These are phyloP conservation scores for Elongisporangium anandrum DNA, from an alignment of 352 stramenopile species.

Conservation along the genomic window DNA sequence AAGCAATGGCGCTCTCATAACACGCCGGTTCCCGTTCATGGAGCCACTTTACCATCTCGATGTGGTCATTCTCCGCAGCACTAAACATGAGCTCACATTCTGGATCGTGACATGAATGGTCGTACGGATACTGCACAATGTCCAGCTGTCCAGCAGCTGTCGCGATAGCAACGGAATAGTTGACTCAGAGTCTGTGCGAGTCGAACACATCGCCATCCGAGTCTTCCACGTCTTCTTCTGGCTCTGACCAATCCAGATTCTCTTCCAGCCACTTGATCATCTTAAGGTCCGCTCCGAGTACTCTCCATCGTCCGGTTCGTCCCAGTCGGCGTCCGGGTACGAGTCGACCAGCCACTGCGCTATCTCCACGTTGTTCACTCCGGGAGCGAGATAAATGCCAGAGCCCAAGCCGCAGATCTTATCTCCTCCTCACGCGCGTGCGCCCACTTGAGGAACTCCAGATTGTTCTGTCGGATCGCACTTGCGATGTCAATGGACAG, in stretches of 20 bases:
- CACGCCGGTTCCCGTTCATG: not conserved
- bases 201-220: not conserved
- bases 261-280: too few species aligned
- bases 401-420: too few species aligned
- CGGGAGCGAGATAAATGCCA: too few species aligned
- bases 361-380: too few species aligned
- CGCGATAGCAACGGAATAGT: not conserved
- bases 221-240: too few species aligned
- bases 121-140: not conserved
- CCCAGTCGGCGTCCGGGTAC: not conserved
- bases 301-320: not conserved
- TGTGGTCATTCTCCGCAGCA: not conserved
- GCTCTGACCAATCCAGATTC: too few species aligned
- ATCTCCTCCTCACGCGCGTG: too few species aligned
- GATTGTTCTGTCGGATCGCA: too few species aligned
- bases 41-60: not conserved
- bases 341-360: not conserved
- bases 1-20: not conserved
- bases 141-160: not conserved
- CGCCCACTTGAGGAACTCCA: too few species aligned
- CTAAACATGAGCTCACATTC: not conserved
- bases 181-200: not conserved
- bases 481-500: too few species aligned
- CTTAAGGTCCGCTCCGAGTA: not conserved
- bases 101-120: too few species aligned